phyloP scores from a whole-genome alignment of 805 yeast species.

The Kockiozyma suomiensis region DNA sequence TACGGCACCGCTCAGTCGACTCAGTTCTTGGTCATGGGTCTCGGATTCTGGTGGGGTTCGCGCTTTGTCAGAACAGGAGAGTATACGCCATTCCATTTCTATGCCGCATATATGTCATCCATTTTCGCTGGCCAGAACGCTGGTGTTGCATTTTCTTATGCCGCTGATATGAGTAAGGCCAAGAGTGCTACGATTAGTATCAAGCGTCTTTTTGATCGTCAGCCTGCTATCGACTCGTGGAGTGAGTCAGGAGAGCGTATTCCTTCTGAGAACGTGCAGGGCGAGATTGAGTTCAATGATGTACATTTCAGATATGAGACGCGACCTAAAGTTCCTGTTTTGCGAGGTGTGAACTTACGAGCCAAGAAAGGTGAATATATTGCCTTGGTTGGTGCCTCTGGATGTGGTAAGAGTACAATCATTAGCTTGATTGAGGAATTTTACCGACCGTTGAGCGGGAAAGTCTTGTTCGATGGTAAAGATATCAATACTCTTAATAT shows the following conservation, averaged over 20 bases:
- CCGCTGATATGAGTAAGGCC: conserved; percentile 52
- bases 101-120: conserved; percentile 45
- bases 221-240: conserved; percentile 45
- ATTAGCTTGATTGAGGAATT: conserved; percentile 59
- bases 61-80: conserved; percentile 41
- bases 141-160: conserved; percentile 46
- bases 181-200: conserved; percentile 44
- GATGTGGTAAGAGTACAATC: conserved; percentile 51
- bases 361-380: conserved; percentile 79
- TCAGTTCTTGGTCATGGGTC: conserved; percentile 45
- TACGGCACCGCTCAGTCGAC: conserved; percentile 24
- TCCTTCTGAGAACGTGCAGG: conserved; percentile 44
- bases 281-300: conserved; percentile 55
- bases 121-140: conserved; percentile 50
- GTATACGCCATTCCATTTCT: conserved; percentile 43
- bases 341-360: conserved; percentile 36
- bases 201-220: conserved; percentile 40
- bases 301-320: conserved; percentile 41
- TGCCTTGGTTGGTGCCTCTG: conserved; percentile 89
- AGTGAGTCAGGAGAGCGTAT: conserved; percentile 36
- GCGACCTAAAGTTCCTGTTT: conserved; percentile 37
- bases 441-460: conserved; percentile 52
- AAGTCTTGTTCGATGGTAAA: conserved; percentile 76
- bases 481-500: conserved; percentile 69
- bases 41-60: conserved; percentile 51